Conservation (phyloP, 805 yeast genomes). For the Saturnispora sekii region DNA sequence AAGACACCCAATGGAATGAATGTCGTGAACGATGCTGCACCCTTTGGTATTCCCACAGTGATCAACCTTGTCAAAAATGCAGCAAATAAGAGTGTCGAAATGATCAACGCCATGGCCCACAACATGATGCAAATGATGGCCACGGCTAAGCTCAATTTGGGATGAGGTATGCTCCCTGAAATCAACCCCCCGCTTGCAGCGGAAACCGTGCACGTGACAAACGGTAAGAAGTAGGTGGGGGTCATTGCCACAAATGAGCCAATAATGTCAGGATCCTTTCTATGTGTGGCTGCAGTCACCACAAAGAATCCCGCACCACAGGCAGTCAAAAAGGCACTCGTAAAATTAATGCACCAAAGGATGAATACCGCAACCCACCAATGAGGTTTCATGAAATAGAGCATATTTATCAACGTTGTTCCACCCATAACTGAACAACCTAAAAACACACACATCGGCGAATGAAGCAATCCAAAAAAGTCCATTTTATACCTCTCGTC, state of each 20-base stretch:
- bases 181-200: constrained; percentile 62
- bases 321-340: constrained; percentile 45
- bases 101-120: constrained; percentile 55
- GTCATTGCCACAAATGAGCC: constrained; percentile 33
- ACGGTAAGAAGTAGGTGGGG: constrained; percentile 57
- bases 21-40: constrained; percentile 46
- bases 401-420: constrained; percentile 52
- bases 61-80: constrained; percentile 53
- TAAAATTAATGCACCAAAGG: constrained; percentile 67
- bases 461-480: constrained; percentile 23
- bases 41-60: constrained; percentile 48
- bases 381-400: constrained; percentile 31
- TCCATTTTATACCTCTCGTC: constrained; percentile 13
- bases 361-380: constrained; percentile 45
- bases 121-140: constrained; percentile 45
- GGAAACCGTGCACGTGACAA: constrained; percentile 73
- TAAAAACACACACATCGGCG: constrained; percentile 49
- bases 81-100: constrained; percentile 33
- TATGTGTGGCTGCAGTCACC: constrained; percentile 11
- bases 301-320: constrained; percentile 52
- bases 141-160: constrained; percentile 37
- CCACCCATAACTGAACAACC: constrained; percentile 81
- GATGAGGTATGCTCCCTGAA: constrained; percentile 26
- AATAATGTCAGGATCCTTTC: constrained; percentile 9
- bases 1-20: constrained; percentile 76